These are phyloP conservation scores for Mycena crocata DNA, from an alignment of 768 basidiomycete genomes.

Conservation along the genomic window DNA sequence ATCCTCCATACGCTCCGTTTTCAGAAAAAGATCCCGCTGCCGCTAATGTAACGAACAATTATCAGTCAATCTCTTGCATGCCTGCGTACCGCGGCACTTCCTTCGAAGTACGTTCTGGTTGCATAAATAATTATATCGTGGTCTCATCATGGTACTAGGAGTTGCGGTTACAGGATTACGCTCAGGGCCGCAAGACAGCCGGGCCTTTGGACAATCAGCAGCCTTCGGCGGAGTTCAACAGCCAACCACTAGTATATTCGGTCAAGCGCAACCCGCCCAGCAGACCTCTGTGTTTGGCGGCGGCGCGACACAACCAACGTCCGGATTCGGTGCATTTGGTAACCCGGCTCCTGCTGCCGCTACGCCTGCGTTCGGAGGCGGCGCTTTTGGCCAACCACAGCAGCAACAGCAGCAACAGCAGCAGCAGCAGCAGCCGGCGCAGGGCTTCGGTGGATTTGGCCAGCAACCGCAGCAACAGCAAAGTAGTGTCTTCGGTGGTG, in stretches of 20 bases:
- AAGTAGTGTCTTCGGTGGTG: conserved; percentile 26
- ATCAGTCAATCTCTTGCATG: conserved; percentile 85
- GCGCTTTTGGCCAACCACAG: conserved; percentile 50
- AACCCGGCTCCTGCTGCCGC: conserved; percentile 46
- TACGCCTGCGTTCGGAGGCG: conserved; percentile 24
- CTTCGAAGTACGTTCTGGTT: conserved; percentile 66
- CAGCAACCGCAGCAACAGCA: conserved; percentile 40
- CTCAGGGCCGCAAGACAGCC: conserved; percentile 80
- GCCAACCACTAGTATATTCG: conserved; percentile 57
- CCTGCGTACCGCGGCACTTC: conserved; percentile 84
- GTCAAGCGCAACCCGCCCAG: conserved; percentile 56
- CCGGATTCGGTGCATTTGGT: conserved; percentile 61
- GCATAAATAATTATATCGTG: conserved; percentile 6
- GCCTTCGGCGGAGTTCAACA: conserved; percentile 54
- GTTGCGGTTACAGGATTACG: conserved; percentile 80
- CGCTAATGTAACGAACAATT: conserved; percentile 66
- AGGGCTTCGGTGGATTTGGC: conserved; percentile 42
- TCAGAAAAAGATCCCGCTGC: conserved; percentile 73
- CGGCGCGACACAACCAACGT: conserved; percentile 42
- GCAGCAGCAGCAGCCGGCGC: conserved; percentile 38
- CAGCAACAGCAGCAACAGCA: no score
- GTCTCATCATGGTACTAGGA: conserved; percentile 58
- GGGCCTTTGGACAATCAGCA: conserved; percentile 68
- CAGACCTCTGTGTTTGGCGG: conserved; percentile 51
- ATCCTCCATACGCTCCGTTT: conserved; percentile 69